Base-by-base conservation (phyloP, 1,139 yeast genomes). In the Blastobotrys buckinghamii region DNA sequence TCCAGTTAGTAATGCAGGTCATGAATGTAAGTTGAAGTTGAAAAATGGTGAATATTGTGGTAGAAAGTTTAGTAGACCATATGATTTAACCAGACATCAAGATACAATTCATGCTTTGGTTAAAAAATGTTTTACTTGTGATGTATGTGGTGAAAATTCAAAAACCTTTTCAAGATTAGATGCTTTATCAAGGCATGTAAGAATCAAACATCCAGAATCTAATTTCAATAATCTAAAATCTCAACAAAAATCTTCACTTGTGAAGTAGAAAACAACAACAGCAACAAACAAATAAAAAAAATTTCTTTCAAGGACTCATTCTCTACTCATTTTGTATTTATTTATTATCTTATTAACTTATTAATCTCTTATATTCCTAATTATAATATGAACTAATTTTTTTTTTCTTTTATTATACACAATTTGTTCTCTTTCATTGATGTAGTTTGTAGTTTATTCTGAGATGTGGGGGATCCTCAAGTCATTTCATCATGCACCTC, bases 121-220 rank as follows among this genome's bases (percentile, higher is more conserved):
- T 67, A 84, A 92, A 67, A 85, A 85, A 61, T 79, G 86, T 47
- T 92, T 83, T 72, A 82, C 85, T 62, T 92, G 98, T 67, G 82
- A 82, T 61, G 82, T 84, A 39, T 92, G 98, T 69, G 73, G 76
- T 37, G 79, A 79, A 54, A 80, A 81, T 19, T 75, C 82, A 57
- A 86, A 92, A 69, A 88, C 95, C 1, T 92, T 92, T 64, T 85
- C 96, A 45, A 79, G 98, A 56, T 86, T 89, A 66, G 98, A 92
- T 67, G 97, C 98, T 1, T 75, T 92, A 56, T 89, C 96, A 19
- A 81, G 97, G 63, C 98, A 92, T 66, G 82, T 88, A 44, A 76
- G 96, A 53, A 92, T 88, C 30, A 90, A 92, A 70, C 97, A 90
- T 68, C 44, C 61, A n/a, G n/a, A n/a, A n/a, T n/a, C n/a, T n/a